phyloP scores from a whole-genome alignment of 371 early-diverging fungal species.

The Chytridiales sp. region DNA sequence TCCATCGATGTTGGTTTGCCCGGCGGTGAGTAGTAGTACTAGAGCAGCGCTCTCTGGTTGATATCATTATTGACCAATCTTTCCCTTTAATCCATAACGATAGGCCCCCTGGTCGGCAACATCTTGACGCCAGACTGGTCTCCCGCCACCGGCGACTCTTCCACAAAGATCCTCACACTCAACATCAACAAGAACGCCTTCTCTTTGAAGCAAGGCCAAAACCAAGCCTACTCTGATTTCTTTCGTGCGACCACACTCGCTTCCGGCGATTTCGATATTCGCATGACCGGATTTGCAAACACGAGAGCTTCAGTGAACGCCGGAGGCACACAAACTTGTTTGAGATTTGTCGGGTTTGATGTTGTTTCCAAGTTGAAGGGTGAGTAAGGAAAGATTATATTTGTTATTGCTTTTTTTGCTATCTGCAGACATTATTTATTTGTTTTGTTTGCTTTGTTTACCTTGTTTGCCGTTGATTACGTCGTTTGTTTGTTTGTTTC shows the following conservation, averaged over 20 bases:
- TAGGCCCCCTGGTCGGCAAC: background rate
- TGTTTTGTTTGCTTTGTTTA: too few species aligned
- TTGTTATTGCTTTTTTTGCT: too few species aligned
- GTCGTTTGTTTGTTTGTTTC: too few species aligned
- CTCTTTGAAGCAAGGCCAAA: background rate
- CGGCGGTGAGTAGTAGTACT: background rate
- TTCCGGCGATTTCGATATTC: background rate
- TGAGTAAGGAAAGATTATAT: background rate
- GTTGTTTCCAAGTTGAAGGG: background rate
- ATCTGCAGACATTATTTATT: too few species aligned
- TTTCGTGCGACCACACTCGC: background rate
- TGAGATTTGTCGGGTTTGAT: conserved; percentile 7
- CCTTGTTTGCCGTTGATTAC: too few species aligned
- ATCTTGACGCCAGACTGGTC: background rate
- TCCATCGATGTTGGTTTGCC: conserved; percentile 1
- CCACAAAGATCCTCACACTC: background rate
- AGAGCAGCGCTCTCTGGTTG: too few species aligned
- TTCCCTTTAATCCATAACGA: too few species aligned
- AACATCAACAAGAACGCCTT: background rate
- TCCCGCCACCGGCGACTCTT: conserved; percentile 3
- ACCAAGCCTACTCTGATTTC: conserved; percentile 1
- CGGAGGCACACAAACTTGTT: background rate
- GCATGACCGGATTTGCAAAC: conserved; percentile 11
- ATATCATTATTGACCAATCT: too few species aligned
- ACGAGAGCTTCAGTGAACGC: background rate